Evolutionary conservation across 352 stramenopile genomes (phyloP), one percentile per base, ranked within the genome.

Genomic region (Pythium coloratum): DNA sequence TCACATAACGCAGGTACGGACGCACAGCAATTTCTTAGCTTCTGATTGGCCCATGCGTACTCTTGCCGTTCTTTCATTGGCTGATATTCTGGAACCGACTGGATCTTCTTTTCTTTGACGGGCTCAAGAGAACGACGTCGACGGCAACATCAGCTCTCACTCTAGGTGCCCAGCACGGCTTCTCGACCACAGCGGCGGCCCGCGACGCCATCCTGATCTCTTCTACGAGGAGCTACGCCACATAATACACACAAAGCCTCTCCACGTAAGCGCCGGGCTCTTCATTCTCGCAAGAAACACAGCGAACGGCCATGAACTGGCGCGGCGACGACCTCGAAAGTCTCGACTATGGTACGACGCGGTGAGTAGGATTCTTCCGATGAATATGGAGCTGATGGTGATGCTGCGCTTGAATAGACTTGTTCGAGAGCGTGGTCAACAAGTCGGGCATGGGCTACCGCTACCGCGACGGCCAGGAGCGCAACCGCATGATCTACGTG

Each of bases 401-500:
- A 12, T 44, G 36, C 8, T 51, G 44, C 44, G 51, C 16, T 18
- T 59, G 30, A 12, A 62, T 55, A 95, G 87, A 95, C 69, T 65
- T 91, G 24, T 95, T 95, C 60, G 87, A 95, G 67, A 93, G 84
- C 59, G 84, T 95, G n/a, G 87, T 93, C 46, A 93, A 95, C 80
- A 92, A 92, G 59, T 89, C 81, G 71, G 86, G 87, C 51, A 84
- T 91, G 76, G 77, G 84, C 30, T 93, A 92, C 75, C 87, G 77
- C 54, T 92, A 91, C 69, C 82, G 84, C 65, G 83, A 93, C 36
- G 87, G 87, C n/a, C 80, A 87, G 59, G 87, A 95, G 69, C 84
- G 88, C 63, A 88, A 82, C 66, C 84, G 85, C 32, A 73, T 91
- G 30, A 80, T 92, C 69, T 91, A 91, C 72, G 84, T 85, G 65